phyloP scores from a whole-genome alignment of 1,284 basidiomycete genomes.

The Paramarasmius palmivorus region DNA sequence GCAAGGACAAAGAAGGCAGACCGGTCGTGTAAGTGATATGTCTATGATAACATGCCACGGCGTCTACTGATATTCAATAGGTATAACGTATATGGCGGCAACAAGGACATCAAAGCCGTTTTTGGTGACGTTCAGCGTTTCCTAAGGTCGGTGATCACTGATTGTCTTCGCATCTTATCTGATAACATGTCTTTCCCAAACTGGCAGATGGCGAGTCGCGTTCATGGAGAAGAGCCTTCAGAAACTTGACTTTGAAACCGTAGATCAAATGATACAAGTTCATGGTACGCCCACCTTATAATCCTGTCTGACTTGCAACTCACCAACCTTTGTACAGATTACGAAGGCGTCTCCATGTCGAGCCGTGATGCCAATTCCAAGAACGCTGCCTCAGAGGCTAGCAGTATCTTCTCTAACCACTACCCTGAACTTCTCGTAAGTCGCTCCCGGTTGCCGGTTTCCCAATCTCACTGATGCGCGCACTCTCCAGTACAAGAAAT shows the following conservation, averaged over 20 bases:
- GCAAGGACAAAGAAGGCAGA: slow-evolving; percentile 64
- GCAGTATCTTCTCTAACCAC: slow-evolving; percentile 68
- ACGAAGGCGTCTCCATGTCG: slow-evolving; percentile 65
- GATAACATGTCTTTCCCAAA: no score
- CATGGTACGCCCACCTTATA: slow-evolving; percentile 50
- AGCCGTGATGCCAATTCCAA: slow-evolving; percentile 75
- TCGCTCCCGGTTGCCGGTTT: no score
- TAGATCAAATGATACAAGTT: slow-evolving; percentile 76
- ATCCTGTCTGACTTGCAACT: neutral
- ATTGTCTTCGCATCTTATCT: slow-evolving; percentile 4
- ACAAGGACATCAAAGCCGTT: slow-evolving; percentile 60
- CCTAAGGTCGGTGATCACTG: slow-evolving; percentile 48
- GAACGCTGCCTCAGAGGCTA: slow-evolving; percentile 69
- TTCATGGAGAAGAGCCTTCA: slow-evolving; percentile 70
- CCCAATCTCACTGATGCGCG: neutral
- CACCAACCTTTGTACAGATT: slow-evolving; percentile 46
- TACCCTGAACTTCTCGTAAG: slow-evolving; percentile 78
- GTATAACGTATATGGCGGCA: slow-evolving; percentile 74
- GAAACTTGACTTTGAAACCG: slow-evolving; percentile 66
- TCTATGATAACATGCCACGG: slow-evolving; percentile 3
- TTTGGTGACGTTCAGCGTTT: slow-evolving; percentile 75
- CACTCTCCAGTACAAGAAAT: slow-evolving; percentile 63
- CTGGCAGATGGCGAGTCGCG: slow-evolving; percentile 76
- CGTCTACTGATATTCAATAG: slow-evolving; percentile 32
- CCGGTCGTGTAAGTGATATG: slow-evolving; percentile 71